Conservation (phyloP, 2,329 filamentous ascomycete species). For the Pyricularia sp. region DNA sequence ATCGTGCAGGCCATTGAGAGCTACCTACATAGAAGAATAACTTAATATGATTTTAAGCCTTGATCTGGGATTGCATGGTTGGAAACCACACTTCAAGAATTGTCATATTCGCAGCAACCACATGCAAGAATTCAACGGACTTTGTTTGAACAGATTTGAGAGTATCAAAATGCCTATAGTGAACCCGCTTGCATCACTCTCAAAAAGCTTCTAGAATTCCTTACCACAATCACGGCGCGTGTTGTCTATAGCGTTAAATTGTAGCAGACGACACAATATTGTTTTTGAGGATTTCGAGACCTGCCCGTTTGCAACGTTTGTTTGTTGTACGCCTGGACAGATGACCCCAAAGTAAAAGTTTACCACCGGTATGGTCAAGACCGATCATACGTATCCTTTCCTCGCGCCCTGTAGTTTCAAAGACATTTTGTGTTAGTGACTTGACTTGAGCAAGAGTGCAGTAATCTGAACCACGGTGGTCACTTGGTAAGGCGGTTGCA, state of each 20-base stretch:
- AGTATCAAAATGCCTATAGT: background rate
- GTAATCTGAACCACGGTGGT: background rate
- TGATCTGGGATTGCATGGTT: no score
- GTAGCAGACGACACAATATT: background rate
- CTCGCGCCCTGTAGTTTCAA: constrained; percentile 40
- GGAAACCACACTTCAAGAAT: background rate
- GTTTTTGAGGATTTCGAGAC: background rate
- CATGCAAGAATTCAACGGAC: background rate
- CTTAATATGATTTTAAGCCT: background rate
- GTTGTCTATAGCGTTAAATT: background rate
- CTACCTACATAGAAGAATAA: background rate
- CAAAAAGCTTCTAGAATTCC: background rate
- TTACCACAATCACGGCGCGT: background rate
- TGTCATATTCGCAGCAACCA: background rate
- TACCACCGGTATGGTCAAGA: background rate
- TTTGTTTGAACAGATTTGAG: background rate
- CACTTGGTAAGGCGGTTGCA: constrained; percentile 6
- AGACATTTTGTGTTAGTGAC: background rate
- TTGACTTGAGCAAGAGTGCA: background rate
- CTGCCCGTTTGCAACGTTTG: background rate
- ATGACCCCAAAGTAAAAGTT: background rate
- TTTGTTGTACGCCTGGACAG: background rate
- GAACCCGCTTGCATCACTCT: background rate
- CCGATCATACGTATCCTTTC: constrained; percentile 52
- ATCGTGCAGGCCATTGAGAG: background rate